Evolutionary conservation across 495 filamentous ascomycete species (phyloP).

Genomic region (Aspergillus asperescens): DNA sequence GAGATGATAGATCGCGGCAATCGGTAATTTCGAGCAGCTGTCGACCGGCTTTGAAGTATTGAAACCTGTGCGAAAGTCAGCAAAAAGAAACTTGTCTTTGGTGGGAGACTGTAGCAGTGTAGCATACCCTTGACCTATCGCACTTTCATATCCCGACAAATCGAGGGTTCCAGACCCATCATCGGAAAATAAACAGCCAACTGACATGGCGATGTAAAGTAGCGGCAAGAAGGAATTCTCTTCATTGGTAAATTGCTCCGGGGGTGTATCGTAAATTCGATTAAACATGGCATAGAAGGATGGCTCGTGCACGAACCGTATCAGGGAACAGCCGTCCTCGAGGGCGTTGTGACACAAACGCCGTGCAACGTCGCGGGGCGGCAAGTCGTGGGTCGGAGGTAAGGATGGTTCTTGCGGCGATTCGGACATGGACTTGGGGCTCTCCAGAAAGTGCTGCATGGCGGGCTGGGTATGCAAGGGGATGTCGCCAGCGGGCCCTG

Average conservation of each 20-base stretch:
- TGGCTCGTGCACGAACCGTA: conserved; percentile 85
- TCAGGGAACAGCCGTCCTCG: conserved; percentile 74
- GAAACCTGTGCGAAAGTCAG: conserved; percentile 48
- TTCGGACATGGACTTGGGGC: conserved; percentile 61
- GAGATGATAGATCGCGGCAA: conserved; percentile 75
- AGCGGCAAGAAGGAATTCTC: conserved; percentile 81
- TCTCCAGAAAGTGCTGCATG: conserved; percentile 55
- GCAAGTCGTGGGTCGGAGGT: conserved; percentile 62
- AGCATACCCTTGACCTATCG: conserved; percentile 74
- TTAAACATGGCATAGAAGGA: conserved; percentile 75
- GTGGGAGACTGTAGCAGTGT: background rate
- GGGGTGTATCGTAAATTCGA: conserved; percentile 67
- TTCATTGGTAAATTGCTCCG: conserved; percentile 62
- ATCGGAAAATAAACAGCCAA: conserved; percentile 77
- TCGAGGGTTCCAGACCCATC: conserved; percentile 44
- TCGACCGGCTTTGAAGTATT: conserved; percentile 77
- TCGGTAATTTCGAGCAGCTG: conserved; percentile 86
- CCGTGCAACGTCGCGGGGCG: conserved; percentile 59
- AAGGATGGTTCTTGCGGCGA: conserved; percentile 51
- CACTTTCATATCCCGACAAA: conserved; percentile 58
- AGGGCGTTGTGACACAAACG: conserved; percentile 71
- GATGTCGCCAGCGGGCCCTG: conserved; percentile 56
- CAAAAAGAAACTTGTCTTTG: background rate
- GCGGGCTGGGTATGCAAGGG: conserved; percentile 32
- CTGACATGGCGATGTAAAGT: conserved; percentile 74